Percentiles rank a stretch among this genome's conserved stretches.
These are phyloP conservation scores for Claviceps maximensis DNA, from an alignment of 2,329 filamentous ascomycete species.

Conservation along the genomic window DNA sequence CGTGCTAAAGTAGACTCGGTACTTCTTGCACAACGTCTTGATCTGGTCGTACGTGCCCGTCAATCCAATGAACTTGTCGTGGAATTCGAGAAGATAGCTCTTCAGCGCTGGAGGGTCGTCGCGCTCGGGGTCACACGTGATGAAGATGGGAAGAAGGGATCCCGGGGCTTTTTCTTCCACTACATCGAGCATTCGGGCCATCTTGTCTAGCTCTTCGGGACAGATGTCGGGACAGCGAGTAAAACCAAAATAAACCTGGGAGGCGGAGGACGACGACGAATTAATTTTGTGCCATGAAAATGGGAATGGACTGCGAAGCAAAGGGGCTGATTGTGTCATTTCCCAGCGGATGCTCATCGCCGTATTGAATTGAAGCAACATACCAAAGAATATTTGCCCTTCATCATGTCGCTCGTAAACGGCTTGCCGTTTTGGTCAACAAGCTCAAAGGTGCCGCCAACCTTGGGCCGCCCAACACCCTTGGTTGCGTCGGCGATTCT, in stretches of 20 bases:
- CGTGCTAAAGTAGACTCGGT: conserved; percentile 94
- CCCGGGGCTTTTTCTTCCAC: conserved; percentile 39
- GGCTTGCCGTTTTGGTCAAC: conserved; percentile 67
- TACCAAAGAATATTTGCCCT: conserved; percentile 73
- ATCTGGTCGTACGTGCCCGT: conserved; percentile 91
- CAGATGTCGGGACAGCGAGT: conserved; percentile 97
- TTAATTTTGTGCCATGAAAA: background rate
- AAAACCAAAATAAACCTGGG: conserved; percentile 92
- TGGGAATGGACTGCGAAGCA: background rate
- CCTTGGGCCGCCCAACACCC: conserved; percentile 82
- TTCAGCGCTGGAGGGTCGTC: conserved; percentile 79
- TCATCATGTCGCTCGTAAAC: conserved; percentile 69
- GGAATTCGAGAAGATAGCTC: conserved; percentile 82
- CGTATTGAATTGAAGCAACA: conserved; percentile 12
- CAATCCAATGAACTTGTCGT: conserved; percentile 70
- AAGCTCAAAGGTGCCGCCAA: conserved; percentile 76
- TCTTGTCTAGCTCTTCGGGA: conserved; percentile 97
- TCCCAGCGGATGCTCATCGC: background rate
- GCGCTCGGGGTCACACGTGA: conserved; percentile 87
- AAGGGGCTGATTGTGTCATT: background rate
- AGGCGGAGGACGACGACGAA: background rate
- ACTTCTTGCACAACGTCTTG: conserved; percentile 88
- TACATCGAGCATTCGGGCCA: conserved; percentile 86
- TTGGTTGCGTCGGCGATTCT: conserved; percentile 85
- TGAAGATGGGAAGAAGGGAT: conserved; percentile 67